Conservation (phyloP, 257 asterid species). For the Marsdenia floribunda region DNA sequence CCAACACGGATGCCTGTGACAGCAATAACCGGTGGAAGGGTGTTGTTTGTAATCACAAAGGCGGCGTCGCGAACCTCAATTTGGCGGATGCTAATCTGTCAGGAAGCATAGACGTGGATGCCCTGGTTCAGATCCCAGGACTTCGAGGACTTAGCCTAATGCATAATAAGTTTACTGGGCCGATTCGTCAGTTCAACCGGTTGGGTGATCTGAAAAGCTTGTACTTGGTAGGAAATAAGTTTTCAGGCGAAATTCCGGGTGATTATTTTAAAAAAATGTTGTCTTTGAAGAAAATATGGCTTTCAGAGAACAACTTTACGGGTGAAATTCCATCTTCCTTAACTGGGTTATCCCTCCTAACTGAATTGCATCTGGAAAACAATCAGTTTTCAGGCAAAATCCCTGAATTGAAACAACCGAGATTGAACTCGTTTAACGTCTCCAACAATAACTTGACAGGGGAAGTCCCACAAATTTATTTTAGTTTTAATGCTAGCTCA, state of each 20-base stretch:
- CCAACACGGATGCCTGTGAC: slow-evolving; percentile 56
- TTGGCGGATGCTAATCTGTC: slow-evolving; percentile 50
- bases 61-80: slow-evolving; percentile 38
- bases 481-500: slow-evolving; percentile 26
- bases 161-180: slow-evolving; percentile 59
- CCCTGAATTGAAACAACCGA: slow-evolving; percentile 39
- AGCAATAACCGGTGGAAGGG: slow-evolving; percentile 43
- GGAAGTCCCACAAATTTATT: slow-evolving; percentile 44
- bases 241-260: slow-evolving; percentile 60
- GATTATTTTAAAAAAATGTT: slow-evolving; percentile 46
- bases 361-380: slow-evolving; percentile 57
- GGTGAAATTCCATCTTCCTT: slow-evolving; percentile 61
- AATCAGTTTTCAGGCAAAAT: slow-evolving; percentile 59
- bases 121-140: slow-evolving; percentile 45
- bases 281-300: slow-evolving; percentile 69
- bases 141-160: slow-evolving; percentile 43
- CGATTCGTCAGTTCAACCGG: slow-evolving; percentile 55
- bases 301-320: slow-evolving; percentile 48
- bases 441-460: slow-evolving; percentile 59
- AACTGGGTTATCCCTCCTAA: slow-evolving; percentile 26
- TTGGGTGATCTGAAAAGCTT: slow-evolving; percentile 49
- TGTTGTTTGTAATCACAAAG: slow-evolving; percentile 35
- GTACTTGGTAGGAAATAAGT: slow-evolving; percentile 49
- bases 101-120: slow-evolving; percentile 58
- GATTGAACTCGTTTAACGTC: slow-evolving; percentile 34